phyloP scores from a whole-genome alignment of 2,329 filamentous ascomycete species.

The Alternaria postmessia region DNA sequence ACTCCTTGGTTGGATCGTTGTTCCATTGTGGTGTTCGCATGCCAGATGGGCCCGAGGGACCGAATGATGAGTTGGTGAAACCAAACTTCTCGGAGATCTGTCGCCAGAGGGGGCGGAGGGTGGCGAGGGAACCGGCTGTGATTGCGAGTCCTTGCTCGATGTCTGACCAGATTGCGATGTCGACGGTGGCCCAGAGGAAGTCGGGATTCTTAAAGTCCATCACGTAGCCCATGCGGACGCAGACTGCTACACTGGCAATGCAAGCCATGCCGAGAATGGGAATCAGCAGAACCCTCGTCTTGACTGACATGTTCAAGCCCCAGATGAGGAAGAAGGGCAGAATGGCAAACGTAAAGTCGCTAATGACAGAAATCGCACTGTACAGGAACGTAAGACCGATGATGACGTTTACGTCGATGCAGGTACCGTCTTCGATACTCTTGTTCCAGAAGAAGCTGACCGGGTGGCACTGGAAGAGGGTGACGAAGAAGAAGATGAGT shows the following conservation, averaged over 20 bases:
- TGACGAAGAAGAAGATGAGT: conserved; percentile 56
- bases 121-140: conserved; percentile 48
- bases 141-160: conserved; percentile 50
- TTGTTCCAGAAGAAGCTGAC: conserved; percentile 60
- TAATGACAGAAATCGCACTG: conserved; percentile 56
- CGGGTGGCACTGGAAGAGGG: conserved; percentile 61
- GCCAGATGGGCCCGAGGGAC: conserved; percentile 20
- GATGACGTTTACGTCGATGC: conserved; percentile 53
- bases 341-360: conserved; percentile 60
- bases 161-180: conserved; percentile 50
- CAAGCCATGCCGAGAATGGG: conserved; percentile 61
- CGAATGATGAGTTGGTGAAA: conserved; percentile 23
- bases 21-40: conserved; percentile 33
- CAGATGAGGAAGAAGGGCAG: conserved; percentile 62
- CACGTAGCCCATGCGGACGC: conserved; percentile 47
- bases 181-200: conserved; percentile 48
- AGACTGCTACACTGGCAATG: conserved; percentile 47
- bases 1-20: conserved; percentile 16
- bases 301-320: conserved; percentile 59
- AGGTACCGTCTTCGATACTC: conserved; percentile 49
- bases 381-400: conserved; percentile 57
- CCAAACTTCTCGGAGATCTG: conserved; percentile 32
- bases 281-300: conserved; percentile 58
- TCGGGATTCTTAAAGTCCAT: conserved; percentile 46
- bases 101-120: conserved; percentile 48